A percentile compares a stretch with the other conserved stretches of the same genome.
Conservation (phyloP, 352 stramenopile genomes). For the Pythium chondricola region DNA sequence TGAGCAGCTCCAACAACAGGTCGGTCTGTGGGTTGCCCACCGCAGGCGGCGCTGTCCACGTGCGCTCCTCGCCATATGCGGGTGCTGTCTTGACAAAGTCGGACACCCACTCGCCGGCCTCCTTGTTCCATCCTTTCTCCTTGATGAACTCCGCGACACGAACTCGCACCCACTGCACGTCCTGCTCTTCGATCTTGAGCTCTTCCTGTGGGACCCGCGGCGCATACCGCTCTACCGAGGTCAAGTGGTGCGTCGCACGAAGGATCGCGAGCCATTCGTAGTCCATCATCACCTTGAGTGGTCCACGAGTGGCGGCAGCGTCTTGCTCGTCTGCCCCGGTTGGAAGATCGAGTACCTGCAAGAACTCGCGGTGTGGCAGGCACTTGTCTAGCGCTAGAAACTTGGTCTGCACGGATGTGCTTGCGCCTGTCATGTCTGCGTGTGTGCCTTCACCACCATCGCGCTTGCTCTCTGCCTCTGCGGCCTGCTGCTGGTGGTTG, state of each 20-base stretch:
- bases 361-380: slow-evolving; percentile 91
- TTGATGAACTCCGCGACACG: slow-evolving; percentile 38
- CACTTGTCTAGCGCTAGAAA: slow-evolving; percentile 99
- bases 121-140: slow-evolving; percentile 49
- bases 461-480: background rate
- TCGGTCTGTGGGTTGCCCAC: slow-evolving; percentile 96
- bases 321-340: background rate
- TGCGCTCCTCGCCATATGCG: slow-evolving; percentile 38
- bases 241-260: slow-evolving; percentile 88
- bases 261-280: slow-evolving; percentile 93
- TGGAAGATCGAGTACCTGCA: slow-evolving; percentile 91
- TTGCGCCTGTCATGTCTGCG: slow-evolving; percentile 15
- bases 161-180: slow-evolving; percentile 71
- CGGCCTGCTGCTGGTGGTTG: slow-evolving; percentile 36
- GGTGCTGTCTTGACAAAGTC: slow-evolving; percentile 80
- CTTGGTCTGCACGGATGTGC: too few relatives aligned
- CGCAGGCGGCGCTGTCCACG: slow-evolving; percentile 12
- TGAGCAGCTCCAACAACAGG: slow-evolving; percentile 86
- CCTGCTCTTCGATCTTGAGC: slow-evolving; percentile 64
- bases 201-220: slow-evolving; percentile 69
- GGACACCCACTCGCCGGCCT: slow-evolving; percentile 54
- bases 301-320: slow-evolving; percentile 4
- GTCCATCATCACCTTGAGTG: slow-evolving; percentile 89
- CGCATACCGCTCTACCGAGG: slow-evolving; percentile 50
- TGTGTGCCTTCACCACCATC: background rate